Conservation (phyloP, 345 rosid genomes). For the Noccaea bulbosa region DNA sequence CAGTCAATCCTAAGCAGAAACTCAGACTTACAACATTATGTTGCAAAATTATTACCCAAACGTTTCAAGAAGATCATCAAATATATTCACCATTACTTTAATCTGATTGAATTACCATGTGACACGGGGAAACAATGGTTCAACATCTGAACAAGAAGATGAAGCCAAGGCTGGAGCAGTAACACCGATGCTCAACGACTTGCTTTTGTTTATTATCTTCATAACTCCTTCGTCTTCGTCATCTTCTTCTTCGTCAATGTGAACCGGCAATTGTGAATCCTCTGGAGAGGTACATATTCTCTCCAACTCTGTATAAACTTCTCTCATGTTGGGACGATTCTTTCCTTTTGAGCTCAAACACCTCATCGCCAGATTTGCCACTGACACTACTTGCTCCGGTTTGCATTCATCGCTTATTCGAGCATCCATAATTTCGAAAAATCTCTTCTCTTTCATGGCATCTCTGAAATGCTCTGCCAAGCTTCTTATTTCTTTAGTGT, state of each 20-base stretch:
- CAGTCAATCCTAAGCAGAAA: no score
- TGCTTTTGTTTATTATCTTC: neutral
- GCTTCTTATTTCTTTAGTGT: slow-evolving; percentile 49
- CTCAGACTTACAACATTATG: no score
- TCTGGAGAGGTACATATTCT: slow-evolving; percentile 16
- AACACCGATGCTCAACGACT: slow-evolving; percentile 5
- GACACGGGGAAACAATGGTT: slow-evolving; percentile 36
- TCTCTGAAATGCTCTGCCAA: slow-evolving; percentile 51
- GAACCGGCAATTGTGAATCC: neutral
- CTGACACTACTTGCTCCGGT: slow-evolving; percentile 51
- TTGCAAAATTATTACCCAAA: no score
- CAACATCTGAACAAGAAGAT: slow-evolving; percentile 19
- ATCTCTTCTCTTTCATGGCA: slow-evolving; percentile 48
- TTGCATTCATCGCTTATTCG: slow-evolving; percentile 49
- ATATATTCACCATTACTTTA: no score
- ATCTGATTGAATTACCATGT: no score
- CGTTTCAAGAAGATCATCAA: no score
- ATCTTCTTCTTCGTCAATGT: slow-evolving; percentile 1
- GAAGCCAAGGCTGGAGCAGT: slow-evolving; percentile 33
- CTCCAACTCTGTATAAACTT: slow-evolving; percentile 53
- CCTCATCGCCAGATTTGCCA: slow-evolving; percentile 51
- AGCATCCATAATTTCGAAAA: slow-evolving; percentile 49
- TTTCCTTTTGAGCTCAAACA: slow-evolving; percentile 57
- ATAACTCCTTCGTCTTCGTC: slow-evolving; percentile 17
- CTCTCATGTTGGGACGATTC: slow-evolving; percentile 60